A percentile compares a stretch with the other conserved stretches of the same genome.
phyloP scores from a whole-genome alignment of 2,329 filamentous ascomycete species.

The Neopestalotiopsis sp. region DNA sequence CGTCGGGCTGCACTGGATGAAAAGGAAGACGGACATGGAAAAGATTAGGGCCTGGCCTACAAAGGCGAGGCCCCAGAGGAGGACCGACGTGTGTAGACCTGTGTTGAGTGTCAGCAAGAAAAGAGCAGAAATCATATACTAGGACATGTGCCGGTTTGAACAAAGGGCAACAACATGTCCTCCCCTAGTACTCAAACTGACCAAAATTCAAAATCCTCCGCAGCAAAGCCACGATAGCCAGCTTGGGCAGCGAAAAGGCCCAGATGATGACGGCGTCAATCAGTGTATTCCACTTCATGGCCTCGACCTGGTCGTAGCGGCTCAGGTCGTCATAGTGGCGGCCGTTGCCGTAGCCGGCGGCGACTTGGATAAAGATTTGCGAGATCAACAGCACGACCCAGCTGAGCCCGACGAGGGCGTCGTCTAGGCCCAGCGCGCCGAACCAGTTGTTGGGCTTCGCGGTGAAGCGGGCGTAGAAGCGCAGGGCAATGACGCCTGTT shows the following conservation, averaged over 20 bases:
- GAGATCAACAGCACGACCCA: conserved; percentile 10
- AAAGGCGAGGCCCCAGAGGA: conserved; percentile 9
- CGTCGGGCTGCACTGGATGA: conserved; percentile 10
- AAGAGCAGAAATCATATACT: too few species aligned
- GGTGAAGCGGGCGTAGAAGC: conserved; percentile 8
- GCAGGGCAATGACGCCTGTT: conserved; percentile 5
- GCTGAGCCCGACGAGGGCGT: conserved; percentile 8
- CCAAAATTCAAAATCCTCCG: conserved; percentile 1
- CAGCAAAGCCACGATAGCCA: conserved; percentile 10
- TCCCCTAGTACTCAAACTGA: neutral
- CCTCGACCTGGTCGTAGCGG: neutral
- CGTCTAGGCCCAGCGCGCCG: conserved; percentile 13
- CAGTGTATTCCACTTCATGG: conserved; percentile 14
- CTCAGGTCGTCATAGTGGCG: conserved; percentile 1
- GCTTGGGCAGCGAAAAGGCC: conserved; percentile 15
- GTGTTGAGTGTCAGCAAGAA: too few species aligned
- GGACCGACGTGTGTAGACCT: neutral
- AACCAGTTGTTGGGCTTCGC: neutral
- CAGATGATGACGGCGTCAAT: conserved; percentile 14
- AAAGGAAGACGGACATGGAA: conserved; percentile 14
- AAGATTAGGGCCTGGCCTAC: conserved; percentile 13
- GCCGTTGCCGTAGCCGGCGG: conserved; percentile 7
- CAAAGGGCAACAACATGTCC: too few species aligned
- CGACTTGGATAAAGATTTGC: conserved; percentile 11
- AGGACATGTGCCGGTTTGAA: too few species aligned